Evolutionary conservation across 306 rosid genomes (phyloP).

Genomic region (Datisca glomerata): DNA sequence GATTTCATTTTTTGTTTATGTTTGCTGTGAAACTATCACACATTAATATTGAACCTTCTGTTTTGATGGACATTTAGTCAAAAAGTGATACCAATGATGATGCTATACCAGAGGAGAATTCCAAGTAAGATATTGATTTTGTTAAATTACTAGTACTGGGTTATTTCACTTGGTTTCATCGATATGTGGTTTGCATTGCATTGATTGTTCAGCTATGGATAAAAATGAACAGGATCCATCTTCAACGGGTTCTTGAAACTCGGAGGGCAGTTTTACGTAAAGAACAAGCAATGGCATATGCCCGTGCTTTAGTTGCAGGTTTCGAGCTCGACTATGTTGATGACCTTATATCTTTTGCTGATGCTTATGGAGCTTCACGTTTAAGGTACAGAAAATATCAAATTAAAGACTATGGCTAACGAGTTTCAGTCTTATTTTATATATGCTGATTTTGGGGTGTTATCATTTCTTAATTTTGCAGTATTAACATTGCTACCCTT

Average conservation of each 20-base stretch:
- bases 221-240: slow-evolving; percentile 67
- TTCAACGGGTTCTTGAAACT: slow-evolving; percentile 83
- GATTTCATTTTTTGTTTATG: slow-evolving; percentile 6
- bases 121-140: slow-evolving; percentile 44
- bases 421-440: too few species aligned
- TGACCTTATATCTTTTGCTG: slow-evolving; percentile 76
- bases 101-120: slow-evolving; percentile 62
- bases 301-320: slow-evolving; percentile 92
- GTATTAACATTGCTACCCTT: too few species aligned
- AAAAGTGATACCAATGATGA: slow-evolving; percentile 38
- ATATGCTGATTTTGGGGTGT: too few species aligned
- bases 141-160: not conserved
- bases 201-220: slow-evolving; percentile 23
- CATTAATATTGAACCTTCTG: slow-evolving; percentile 14
- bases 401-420: too few species aligned
- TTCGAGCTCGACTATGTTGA: slow-evolving; percentile 60
- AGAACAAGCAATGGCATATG: slow-evolving; percentile 99
- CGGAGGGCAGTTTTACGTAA: slow-evolving; percentile 79
- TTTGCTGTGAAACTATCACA: slow-evolving; percentile 12
- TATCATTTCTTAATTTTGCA: too few species aligned
- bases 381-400: too few species aligned
- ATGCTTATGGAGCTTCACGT: slow-evolving; percentile 94
- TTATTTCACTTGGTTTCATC: not conserved
- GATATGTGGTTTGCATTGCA: slow-evolving; percentile 13
- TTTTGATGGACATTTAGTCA: slow-evolving; percentile 26